Conservation (phyloP, 306 rosid species). For the Prunus kanzakura region DNA sequence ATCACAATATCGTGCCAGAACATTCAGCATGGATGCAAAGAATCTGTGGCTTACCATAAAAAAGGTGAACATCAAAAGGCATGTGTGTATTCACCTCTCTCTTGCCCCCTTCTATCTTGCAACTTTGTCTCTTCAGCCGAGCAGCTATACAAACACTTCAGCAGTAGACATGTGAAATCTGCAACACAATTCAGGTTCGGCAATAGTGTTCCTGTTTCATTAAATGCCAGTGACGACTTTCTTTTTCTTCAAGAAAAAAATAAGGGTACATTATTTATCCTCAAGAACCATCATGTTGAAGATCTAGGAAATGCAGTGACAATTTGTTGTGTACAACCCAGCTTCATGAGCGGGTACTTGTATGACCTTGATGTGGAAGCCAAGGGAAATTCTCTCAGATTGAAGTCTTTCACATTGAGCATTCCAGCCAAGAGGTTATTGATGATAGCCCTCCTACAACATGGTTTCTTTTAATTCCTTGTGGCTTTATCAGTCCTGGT, state of each 20-base stretch:
- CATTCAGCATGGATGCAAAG: slow-evolving; percentile 50
- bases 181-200: slow-evolving; percentile 34
- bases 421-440: slow-evolving; percentile 14
- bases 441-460: slow-evolving; percentile 15
- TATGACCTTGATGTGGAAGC: slow-evolving; percentile 44
- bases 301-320: slow-evolving; percentile 40
- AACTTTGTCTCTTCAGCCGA: slow-evolving; percentile 34
- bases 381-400: slow-evolving; percentile 22
- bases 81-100: slow-evolving; percentile 50
- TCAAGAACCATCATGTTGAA: slow-evolving; percentile 28
- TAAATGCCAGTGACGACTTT: slow-evolving; percentile 18
- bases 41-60: slow-evolving; percentile 25
- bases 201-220: slow-evolving; percentile 16
- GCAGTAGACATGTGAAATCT: slow-evolving; percentile 30
- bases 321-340: slow-evolving; percentile 46
- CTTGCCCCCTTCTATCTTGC: slow-evolving; percentile 50
- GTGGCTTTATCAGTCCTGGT: slow-evolving; percentile 20
- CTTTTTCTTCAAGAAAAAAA: slow-evolving; percentile 42
- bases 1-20: slow-evolving; percentile 46
- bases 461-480: slow-evolving; percentile 46
- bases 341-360: slow-evolving; percentile 18
- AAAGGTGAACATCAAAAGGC: slow-evolving; percentile 50
- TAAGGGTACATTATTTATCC: slow-evolving; percentile 41
- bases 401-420: slow-evolving; percentile 39
- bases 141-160: slow-evolving; percentile 45